These are phyloP conservation scores for Penicillium nucicola DNA, from an alignment of 495 filamentous ascomycete species.

Conservation along the genomic window DNA sequence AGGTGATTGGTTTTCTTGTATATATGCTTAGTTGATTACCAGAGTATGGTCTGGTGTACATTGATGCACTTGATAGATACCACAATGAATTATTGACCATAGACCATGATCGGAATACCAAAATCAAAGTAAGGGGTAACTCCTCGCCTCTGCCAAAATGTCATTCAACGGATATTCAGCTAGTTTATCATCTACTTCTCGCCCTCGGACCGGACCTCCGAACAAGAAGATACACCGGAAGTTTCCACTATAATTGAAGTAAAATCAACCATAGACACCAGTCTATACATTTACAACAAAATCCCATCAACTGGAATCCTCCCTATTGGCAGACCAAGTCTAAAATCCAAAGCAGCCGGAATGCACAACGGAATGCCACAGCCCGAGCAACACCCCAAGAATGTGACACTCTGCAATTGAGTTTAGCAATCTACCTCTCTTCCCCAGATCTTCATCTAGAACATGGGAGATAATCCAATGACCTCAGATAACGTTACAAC, in stretches of 20 bases:
- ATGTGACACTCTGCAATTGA: not conserved
- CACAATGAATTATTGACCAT: conserved; percentile 14
- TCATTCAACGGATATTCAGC: no score
- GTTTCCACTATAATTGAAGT: no score
- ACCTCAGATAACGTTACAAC: no score
- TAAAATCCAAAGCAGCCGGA: not conserved
- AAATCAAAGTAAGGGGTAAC: no score
- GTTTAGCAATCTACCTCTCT: not conserved
- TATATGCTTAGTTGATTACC: not conserved
- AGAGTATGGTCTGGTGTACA: not conserved
- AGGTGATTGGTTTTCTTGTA: conserved; percentile 14
- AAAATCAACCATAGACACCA: not conserved
- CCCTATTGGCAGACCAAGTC: not conserved
- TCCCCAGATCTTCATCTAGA: no score
- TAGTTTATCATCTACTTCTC: no score
- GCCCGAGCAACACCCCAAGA: not conserved
- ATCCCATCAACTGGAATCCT: not conserved
- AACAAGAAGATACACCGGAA: no score
- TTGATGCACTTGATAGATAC: not conserved
- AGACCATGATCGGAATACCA: not conserved
- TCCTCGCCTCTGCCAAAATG: no score
- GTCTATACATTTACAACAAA: not conserved
- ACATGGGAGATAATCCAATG: no score
- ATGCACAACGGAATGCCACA: not conserved
- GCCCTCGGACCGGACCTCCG: no score